Percentiles rank a stretch among this genome's conserved stretches.
phyloP scores from a whole-genome alignment of 225 moss, liverwort and hornwort species.

The Thuidium tamariscinum region DNA sequence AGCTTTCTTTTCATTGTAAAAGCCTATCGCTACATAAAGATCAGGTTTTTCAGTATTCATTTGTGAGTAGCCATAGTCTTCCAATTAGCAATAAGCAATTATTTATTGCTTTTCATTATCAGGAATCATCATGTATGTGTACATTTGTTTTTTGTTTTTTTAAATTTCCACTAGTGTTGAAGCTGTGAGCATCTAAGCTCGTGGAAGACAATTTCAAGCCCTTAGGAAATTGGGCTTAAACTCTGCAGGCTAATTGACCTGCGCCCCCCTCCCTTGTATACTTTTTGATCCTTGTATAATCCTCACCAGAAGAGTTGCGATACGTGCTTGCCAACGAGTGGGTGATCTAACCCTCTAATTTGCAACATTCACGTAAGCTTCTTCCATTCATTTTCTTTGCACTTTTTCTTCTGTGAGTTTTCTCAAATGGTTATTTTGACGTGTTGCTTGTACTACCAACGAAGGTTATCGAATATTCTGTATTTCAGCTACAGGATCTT shows the following conservation, averaged over 20 bases:
- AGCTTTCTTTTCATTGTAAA: not conserved
- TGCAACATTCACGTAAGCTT: not conserved
- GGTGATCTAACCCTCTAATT: not conserved
- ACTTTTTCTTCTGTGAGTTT: not conserved
- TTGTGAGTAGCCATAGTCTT: slow-evolving; percentile 8
- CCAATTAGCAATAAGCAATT: slow-evolving; percentile 26
- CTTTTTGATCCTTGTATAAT: slow-evolving; percentile 20
- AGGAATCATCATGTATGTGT: slow-evolving; percentile 12
- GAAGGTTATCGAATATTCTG: not conserved
- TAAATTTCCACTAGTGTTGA: not conserved
- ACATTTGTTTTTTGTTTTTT: not conserved
- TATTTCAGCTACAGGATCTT: not conserved
- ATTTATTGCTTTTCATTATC: slow-evolving; percentile 33
- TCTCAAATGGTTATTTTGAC: not conserved
- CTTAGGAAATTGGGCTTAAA: not conserved
- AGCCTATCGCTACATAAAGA: not conserved
- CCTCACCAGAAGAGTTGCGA: not conserved
- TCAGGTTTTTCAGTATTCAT: slow-evolving; percentile 10
- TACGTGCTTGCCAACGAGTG: not conserved
- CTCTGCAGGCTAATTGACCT: not conserved
- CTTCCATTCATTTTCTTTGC: not conserved
- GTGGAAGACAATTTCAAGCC: slow-evolving; percentile 12
- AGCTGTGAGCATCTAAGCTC: not conserved
- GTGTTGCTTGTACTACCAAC: not conserved
- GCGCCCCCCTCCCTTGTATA: slow-evolving; percentile 2